Evolutionary conservation across 1,139 yeast genomes (phyloP), one percentile per base, ranked within the genome.

Genomic region (Yamadazyma mexicana): DNA sequence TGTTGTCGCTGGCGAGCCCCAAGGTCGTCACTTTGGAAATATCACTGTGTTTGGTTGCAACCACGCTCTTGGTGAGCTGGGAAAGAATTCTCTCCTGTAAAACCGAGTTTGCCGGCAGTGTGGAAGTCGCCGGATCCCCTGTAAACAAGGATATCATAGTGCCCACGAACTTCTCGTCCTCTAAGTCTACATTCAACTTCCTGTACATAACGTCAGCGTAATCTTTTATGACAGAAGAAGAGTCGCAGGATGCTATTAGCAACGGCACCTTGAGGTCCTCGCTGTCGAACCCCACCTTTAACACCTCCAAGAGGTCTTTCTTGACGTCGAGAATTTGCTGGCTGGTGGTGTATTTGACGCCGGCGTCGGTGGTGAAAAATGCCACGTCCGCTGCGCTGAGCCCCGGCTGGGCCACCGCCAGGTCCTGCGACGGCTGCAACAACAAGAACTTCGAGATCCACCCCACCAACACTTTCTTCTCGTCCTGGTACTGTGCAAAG

Each of bases 311-410:
- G 11, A 71, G 46, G 4, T 55, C 47, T 2, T 44, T 43, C 52
- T 83, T 87, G 29, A 75, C 74, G 0, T 50, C 55, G 1, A 65
- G 49, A 30, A 87, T 59, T 17, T 75, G 80, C 1, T 70, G 69
- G n/a, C 45, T 46, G 2, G 76, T 64, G 33, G 74, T 75, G 52
- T 75, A 79, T 0, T 74, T 56, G 0, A 81, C 77, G 11, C 91
- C 88, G 4, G 94, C 87, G 46, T 78, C 78, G 39, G 72, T 72
- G 0, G 87, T 81, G 51, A 87, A 77, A 52, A 80, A 86, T 1
- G 75, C 57, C 24, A 74, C 71, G 40, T 84, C 87, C 0, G 59
- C 57, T 0, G 69, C 56, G 17, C 81, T 69, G 42, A 88, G 62
- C 0, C 96, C 95, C 0, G 92, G 87, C 38, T 78, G 69, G 17